Base-by-base conservation (phyloP, 331 rosid genomes). In the Malus hybrid region DNA sequence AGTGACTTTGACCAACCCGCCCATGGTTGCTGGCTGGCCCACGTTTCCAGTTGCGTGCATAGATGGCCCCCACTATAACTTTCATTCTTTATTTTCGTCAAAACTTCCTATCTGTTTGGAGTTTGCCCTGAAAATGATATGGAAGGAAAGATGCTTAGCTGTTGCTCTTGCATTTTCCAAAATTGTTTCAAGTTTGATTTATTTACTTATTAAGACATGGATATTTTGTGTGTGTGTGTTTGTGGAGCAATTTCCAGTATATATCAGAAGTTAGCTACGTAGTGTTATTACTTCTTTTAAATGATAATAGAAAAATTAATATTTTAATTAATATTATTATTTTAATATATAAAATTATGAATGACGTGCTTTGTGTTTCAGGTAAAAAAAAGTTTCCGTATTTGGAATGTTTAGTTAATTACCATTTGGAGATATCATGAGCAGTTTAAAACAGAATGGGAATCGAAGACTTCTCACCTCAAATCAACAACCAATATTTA, bases 1-100 rank as follows among this genome's bases (percentile, higher is more conserved):
- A 36, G 44, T 36, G 44, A 36, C 65, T 48, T 83, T 70, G 86
- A 79, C 86, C 80, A 27, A 68, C 46, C 46, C 12, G 1, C 46
- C 54, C 6, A 67, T 14, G 22, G 22, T 6, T 2, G 28, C 27
- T 72, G 76, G 76, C 10, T 9, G 33, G 8, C 66, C 66, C 66
- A 61, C 33, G 12, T 10, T 69, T 65, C 33, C 32, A 66, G 70
- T 44, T 28, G 29, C 13, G 2, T 72, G 57, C 39, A 28, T 7
- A 7, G 3, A 27, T 33, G 65, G 48, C 36, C 60, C 19, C 31
- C 46, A 36, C 3, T 36, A 2, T 36, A 9, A 20, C 10, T 57
- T 20, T 11, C 12, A 4, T 9, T 57, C 59, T 54, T n/a, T 18
- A 2, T 36, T 36, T 36, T 8, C 44, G 44, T 36, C 44, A 36